Evolutionary conservation across 768 basidiomycete species (phyloP).

Genomic region (Rhodosporidiobolus sp.): DNA sequence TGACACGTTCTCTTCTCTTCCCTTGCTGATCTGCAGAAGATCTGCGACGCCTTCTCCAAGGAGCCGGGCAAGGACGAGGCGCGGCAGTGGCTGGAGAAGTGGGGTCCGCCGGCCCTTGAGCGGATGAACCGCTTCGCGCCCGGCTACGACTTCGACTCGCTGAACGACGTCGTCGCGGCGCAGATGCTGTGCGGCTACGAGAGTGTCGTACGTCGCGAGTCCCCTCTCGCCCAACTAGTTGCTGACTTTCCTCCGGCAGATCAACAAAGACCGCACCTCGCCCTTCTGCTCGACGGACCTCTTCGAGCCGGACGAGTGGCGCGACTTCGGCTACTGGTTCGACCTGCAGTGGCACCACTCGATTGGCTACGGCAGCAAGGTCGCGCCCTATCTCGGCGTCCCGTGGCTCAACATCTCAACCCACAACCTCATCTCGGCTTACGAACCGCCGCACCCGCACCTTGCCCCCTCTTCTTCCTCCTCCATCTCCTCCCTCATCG

Average conservation of each 20-base stretch:
- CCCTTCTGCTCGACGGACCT: constrained; percentile 33
- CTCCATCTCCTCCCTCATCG: neutral
- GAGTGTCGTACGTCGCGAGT: constrained; percentile 22
- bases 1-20: neutral
- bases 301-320: constrained; percentile 28
- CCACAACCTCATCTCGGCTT: constrained; percentile 29
- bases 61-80: constrained; percentile 46
- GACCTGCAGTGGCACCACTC: constrained; percentile 16
- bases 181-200: constrained; percentile 35
- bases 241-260: neutral
- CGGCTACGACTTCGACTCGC: constrained; percentile 9
- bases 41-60: constrained; percentile 51
- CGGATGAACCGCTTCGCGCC: constrained; percentile 20
- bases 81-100: constrained; percentile 47
- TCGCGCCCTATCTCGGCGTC: constrained; percentile 49
- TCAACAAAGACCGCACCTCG: constrained; percentile 10
- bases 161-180: constrained; percentile 31
- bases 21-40: constrained; percentile 44
- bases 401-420: constrained; percentile 49
- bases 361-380: constrained; percentile 49
- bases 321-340: constrained; percentile 26
- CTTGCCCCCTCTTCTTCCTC: neutral
- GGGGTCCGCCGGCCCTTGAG: constrained; percentile 41
- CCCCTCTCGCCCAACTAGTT: neutral
- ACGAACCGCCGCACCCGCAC: constrained; percentile 11